phyloP scores from a whole-genome alignment of 1,284 basidiomycete genomes.

The Kwoniella shivajii region DNA sequence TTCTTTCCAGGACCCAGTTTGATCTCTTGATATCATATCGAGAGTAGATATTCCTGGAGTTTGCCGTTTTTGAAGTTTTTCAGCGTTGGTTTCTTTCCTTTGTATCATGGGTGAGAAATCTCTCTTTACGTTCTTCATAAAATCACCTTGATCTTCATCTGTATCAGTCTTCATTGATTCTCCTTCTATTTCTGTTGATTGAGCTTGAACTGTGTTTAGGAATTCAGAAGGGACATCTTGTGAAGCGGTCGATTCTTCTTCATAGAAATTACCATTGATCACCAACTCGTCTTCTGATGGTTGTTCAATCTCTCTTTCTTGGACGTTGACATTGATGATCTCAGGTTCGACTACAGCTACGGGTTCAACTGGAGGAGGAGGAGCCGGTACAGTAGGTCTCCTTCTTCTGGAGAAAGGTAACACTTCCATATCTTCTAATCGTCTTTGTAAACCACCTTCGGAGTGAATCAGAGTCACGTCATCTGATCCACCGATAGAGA shows the following conservation, averaged over 20 bases:
- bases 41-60: not conserved
- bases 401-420: slow-evolving; percentile 16
- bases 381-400: not conserved
- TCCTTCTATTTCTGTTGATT: too few relatives aligned
- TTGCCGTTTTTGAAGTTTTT: not conserved
- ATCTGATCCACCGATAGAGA: slow-evolving; percentile 52
- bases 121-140: not conserved
- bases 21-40: not conserved
- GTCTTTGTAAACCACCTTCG: slow-evolving; percentile 46
- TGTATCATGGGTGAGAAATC: not conserved
- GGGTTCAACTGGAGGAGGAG: not conserved
- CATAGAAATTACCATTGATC: too few relatives aligned
- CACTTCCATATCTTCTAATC: slow-evolving; percentile 33
- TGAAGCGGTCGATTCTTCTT: too few relatives aligned
- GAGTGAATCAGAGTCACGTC: slow-evolving; percentile 48
- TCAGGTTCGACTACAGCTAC: not conserved
- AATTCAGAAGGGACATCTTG: too few relatives aligned
- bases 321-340: too few relatives aligned
- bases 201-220: too few relatives aligned
- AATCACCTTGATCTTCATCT: not conserved
- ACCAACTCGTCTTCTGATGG: too few relatives aligned
- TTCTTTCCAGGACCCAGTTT: not conserved
- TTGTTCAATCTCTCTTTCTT: too few relatives aligned
- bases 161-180: too few relatives aligned
- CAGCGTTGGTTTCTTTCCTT: not conserved